Conservation (phyloP, 2,329 filamentous ascomycete species). For the Fusarium staphyleae region DNA sequence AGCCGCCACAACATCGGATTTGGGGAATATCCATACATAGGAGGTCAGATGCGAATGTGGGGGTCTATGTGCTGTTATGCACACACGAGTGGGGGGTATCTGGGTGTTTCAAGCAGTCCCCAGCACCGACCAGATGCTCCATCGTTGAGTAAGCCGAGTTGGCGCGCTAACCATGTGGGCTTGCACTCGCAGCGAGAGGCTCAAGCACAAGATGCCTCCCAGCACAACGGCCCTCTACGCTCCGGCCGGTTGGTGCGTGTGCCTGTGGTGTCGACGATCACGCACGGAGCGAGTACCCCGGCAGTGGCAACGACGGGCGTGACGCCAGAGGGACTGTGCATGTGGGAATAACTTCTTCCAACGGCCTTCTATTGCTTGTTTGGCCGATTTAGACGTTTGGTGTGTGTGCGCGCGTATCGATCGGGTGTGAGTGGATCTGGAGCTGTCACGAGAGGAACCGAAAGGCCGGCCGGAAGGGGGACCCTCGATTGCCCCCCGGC, state of each 20-base stretch:
- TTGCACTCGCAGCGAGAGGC: slow-evolving; percentile 7
- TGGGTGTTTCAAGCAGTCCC: no score
- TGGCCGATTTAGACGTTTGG: slow-evolving; percentile 27
- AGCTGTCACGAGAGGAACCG: slow-evolving; percentile 35
- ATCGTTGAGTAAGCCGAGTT: background rate
- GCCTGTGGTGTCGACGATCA: slow-evolving; percentile 14
- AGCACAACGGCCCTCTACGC: slow-evolving; percentile 19
- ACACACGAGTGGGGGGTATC: no score
- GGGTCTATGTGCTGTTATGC: slow-evolving; percentile 24
- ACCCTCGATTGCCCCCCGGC: slow-evolving; percentile 31
- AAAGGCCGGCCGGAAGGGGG: slow-evolving; percentile 15
- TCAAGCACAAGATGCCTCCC: slow-evolving; percentile 13
- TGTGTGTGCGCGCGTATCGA: slow-evolving; percentile 30
- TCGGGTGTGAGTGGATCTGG: slow-evolving; percentile 36
- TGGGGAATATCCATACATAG: slow-evolving; percentile 32
- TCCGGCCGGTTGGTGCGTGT: slow-evolving; percentile 22
- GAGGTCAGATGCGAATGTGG: slow-evolving; percentile 32
- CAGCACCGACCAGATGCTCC: no score
- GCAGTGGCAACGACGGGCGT: slow-evolving; percentile 12
- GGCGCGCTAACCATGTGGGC: slow-evolving; percentile 20
- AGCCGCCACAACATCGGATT: slow-evolving; percentile 23
- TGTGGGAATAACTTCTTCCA: slow-evolving; percentile 14
- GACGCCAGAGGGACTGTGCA: slow-evolving; percentile 19
- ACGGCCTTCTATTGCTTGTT: slow-evolving; percentile 16
- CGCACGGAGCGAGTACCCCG: slow-evolving; percentile 3